Evolutionary conservation across 768 basidiomycete species (phyloP).

Genomic region (Obba rivulosa): DNA sequence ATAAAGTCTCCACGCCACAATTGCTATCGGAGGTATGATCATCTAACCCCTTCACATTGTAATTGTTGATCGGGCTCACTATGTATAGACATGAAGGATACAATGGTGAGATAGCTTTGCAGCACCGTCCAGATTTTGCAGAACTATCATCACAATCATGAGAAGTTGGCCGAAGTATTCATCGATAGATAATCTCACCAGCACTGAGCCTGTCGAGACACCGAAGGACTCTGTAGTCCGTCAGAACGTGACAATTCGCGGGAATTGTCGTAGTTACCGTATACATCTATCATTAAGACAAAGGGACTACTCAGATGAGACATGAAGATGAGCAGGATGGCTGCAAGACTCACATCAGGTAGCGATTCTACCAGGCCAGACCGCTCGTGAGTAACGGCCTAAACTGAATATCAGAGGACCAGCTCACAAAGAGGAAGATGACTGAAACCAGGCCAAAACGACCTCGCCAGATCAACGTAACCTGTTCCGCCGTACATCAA

Average conservation of each 20-base stretch:
- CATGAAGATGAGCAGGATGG: not conserved
- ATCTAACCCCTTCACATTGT: too few species aligned
- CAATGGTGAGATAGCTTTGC: conserved; percentile 22
- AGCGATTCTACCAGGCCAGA: conserved; percentile 18
- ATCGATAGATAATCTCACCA: conserved; percentile 2
- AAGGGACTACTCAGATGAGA: conserved; percentile 11
- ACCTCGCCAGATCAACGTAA: conserved; percentile 19
- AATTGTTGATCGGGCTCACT: conserved; percentile 6
- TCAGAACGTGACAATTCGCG: not conserved
- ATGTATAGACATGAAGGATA: conserved; percentile 25
- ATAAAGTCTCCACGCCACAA: conserved; percentile 21
- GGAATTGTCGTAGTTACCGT: conserved; percentile 10
- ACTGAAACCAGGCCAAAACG: conserved; percentile 19
- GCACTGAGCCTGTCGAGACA: conserved; percentile 7
- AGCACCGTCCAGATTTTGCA: conserved; percentile 22
- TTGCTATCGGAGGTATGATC: conserved; percentile 7
- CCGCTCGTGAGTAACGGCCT: too few species aligned
- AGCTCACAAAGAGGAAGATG: conserved; percentile 22
- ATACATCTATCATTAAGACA: conserved; percentile 20
- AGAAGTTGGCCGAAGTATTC: not conserved
- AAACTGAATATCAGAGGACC: not conserved
- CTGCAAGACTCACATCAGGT: conserved; percentile 17
- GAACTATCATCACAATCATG: conserved; percentile 11
- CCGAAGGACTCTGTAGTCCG: conserved; percentile 15
- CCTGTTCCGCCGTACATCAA: conserved; percentile 5